These are phyloP conservation scores for Mucor sp. DNA, from an alignment of 371 early-diverging fungal genomes.

Conservation along the genomic window DNA sequence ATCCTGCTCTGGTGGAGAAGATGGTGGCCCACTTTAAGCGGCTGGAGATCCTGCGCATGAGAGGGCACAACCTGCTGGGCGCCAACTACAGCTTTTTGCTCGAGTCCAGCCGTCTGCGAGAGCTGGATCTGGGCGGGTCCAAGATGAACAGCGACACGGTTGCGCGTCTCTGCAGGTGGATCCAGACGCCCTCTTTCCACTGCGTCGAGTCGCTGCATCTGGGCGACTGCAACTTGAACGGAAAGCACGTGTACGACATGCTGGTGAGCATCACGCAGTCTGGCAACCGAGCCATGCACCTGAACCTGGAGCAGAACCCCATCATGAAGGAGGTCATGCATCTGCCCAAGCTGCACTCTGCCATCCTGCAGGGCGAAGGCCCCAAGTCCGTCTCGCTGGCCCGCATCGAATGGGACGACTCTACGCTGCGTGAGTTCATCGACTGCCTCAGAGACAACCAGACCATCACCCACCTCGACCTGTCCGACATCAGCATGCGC, in stretches of 20 bases:
- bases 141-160: conserved; percentile 15
- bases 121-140: conserved; percentile 28
- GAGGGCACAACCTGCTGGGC: conserved; percentile 14
- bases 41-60: conserved; percentile 22
- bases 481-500: conserved; percentile 31
- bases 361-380: conserved; percentile 38
- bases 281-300: conserved; percentile 31
- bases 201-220: conserved; percentile 27
- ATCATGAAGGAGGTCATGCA: conserved; percentile 38
- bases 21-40: conserved; percentile 27
- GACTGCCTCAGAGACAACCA: conserved; percentile 41
- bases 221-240: conserved; percentile 33
- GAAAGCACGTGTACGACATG: conserved; percentile 31
- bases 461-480: conserved; percentile 22
- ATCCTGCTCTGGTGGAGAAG: conserved; percentile 19
- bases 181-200: conserved; percentile 30
- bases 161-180: conserved; percentile 31
- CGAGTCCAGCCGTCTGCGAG: conserved; percentile 16
- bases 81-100: conserved; percentile 13
- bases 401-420: conserved; percentile 46
- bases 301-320: conserved; percentile 37
- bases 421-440: conserved; percentile 38
- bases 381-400: conserved; percentile 39
- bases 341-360: conserved; percentile 39
- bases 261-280: conserved; percentile 32